Percentiles rank a stretch among this genome's conserved stretches.
phyloP scores from a whole-genome alignment of 2,329 filamentous ascomycete genomes.

The Lasiodiplodia gonubiensis region DNA sequence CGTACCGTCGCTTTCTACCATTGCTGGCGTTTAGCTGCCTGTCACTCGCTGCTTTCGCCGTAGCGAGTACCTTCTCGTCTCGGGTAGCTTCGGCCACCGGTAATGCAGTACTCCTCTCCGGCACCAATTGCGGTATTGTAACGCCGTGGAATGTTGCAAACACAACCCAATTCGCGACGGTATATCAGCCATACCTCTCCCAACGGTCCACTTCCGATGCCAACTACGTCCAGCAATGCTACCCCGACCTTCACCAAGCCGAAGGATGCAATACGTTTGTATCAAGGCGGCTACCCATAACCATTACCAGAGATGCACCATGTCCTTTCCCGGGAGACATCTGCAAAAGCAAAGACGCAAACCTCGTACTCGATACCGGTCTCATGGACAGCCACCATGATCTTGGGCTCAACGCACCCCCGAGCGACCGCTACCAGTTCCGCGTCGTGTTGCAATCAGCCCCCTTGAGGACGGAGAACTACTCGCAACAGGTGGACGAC shows the following conservation, averaged over 20 bases:
- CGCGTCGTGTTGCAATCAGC: conserved; percentile 29
- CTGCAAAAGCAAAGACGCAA: conserved; percentile 29
- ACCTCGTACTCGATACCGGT: conserved; percentile 33
- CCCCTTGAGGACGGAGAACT: conserved; percentile 7
- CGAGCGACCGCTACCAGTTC: conserved; percentile 29
- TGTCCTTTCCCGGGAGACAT: conserved; percentile 31
- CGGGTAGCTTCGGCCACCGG: too few relatives aligned
- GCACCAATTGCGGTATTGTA: background rate
- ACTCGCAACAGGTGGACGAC: background rate
- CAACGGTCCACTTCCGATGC: background rate
- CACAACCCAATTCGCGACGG: background rate
- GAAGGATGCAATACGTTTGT: conserved; percentile 27
- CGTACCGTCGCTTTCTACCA: too few relatives aligned
- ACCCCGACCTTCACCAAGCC: background rate
- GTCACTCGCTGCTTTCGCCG: too few relatives aligned
- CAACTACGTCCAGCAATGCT: conserved; percentile 18
- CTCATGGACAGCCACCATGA: conserved; percentile 32
- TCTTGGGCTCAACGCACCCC: conserved; percentile 34
- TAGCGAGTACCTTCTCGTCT: too few relatives aligned
- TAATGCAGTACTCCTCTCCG: too few relatives aligned
- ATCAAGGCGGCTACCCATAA: conserved; percentile 20
- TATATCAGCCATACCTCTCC: background rate
- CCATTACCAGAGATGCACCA: conserved; percentile 18
- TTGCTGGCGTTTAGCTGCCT: too few relatives aligned
- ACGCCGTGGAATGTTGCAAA: background rate